Evolutionary conservation across 306 rosid genomes (phyloP), one percentile per base, ranked within the genome.

Genomic region (Amphicarpaea edgeworthii): DNA sequence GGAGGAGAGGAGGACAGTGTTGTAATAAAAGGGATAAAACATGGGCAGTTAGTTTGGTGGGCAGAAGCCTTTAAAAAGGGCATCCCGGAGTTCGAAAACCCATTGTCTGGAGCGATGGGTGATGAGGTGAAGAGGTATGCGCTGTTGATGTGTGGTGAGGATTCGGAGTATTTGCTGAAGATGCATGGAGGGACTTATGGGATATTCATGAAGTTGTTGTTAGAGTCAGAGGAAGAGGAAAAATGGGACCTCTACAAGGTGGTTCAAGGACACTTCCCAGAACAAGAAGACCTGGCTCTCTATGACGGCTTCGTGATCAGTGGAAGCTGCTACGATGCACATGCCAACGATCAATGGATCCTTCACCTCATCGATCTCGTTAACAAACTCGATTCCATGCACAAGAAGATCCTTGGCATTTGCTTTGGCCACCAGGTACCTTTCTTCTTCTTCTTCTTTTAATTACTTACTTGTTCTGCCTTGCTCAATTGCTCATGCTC

Each of bases 351-450:
- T 10, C 81, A 86, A 32, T 94, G 98, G 98, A 90, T 94, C 84
- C 90, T 68, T 65, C 17, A 75, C 19, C 95, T 94, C 1, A 15
- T 94, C 12, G 2, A 17, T 11, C 73, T 94, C 19, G 54, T 94
- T 12, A 83, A 65, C 62, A 88, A 26, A 15, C 16, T 94, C n/a
- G 72, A 87, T 40, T 64, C 90, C 15, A 64, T 87, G 79, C 90
- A 85, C 75, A 94, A 85, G 19, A 94, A 83, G 1, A 80, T 92
- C 24, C 88, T 94, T 59, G 98, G 97, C 43, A 84, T 94, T 86
- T 94, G 98, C 90, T 92, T 92, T 43, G 96, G 96, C 21, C 97
- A 92, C 59, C 97, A 92, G 96, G 97, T 91, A 3, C 6, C 37
- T 30, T 30, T 30, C 7, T 0, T 30, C 4, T 30, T 2, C 5